Base-by-base conservation (phyloP, 768 basidiomycete genomes). In the Mycena venus region DNA sequence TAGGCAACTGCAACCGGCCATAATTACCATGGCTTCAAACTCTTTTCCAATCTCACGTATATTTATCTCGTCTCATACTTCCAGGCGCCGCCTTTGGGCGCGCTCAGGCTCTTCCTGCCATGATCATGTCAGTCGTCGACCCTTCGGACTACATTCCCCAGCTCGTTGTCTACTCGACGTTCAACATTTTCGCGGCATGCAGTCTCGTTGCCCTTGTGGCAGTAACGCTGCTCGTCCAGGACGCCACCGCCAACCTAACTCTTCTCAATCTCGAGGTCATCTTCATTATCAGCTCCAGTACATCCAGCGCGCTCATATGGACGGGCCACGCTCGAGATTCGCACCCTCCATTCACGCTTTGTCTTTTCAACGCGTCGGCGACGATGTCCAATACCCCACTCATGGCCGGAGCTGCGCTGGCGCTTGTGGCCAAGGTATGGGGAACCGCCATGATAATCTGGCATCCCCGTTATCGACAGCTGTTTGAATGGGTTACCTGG, bases 211-310 rank as follows among this genome's bases (percentile, higher is more conserved):
- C 40, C 27, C 70, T 75, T 29, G 9, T 75, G 12, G 29, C 32
- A 21, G 32, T 75, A 4, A 68, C 75, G 2, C 25, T 75, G 2
- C 4, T 65, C 36, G 61, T 47, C 53, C 60, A 64, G 55, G 51
- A 60, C 17, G 25, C n/a, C 23, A 55, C 21, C 11, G 42, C 44
- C 29, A 75, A 65, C 62, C 12, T 23, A 1, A 25, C 34, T 21
- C 70, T 75, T 15, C 36, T 72, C 36, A 72, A 69, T 34, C 75
- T 75, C 60, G 59, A 71, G 47, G 11, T 69, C 29, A 58, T 64
- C 4, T 75, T 75, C 62, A 63, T 72, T n/a, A 25, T 75, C 34
- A 40, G 42, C 5, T 68, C 66, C 34, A 44, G 44, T n/a, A 56
- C 60, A 14, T 17, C 3, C 23, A 72, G 70, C 29, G 32, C 53